Evolutionary conservation across 2,329 filamentous ascomycete species (phyloP).

Genomic region (Cordyceps cicadae): DNA sequence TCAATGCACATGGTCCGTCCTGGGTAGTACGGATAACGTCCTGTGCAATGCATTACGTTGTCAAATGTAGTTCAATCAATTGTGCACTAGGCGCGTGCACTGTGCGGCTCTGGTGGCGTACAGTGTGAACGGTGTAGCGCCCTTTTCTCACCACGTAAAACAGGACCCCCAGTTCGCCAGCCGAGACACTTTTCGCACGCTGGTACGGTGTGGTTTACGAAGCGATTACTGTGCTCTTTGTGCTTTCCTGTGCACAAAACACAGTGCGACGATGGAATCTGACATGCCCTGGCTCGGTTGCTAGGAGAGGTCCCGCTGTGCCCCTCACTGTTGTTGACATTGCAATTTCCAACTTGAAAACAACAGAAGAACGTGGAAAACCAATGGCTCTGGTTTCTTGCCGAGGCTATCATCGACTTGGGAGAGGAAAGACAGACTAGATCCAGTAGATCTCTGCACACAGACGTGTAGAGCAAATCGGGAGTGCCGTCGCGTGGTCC

Average conservation of each 20-base stretch:
- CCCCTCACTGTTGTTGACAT: constrained; percentile 10
- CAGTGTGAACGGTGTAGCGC: background rate
- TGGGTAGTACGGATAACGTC: background rate
- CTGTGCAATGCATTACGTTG: no score
- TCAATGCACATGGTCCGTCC: background rate
- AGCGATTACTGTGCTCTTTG: background rate
- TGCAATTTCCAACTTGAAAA: background rate
- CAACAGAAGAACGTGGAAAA: background rate
- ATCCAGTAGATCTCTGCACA: constrained; percentile 2
- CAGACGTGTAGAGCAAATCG: background rate
- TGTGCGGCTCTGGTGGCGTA: background rate
- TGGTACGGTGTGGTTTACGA: background rate
- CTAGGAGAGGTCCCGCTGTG: constrained; percentile 5
- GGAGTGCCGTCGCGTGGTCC: background rate
- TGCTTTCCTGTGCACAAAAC: background rate
- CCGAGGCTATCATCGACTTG: background rate
- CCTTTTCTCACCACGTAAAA: background rate
- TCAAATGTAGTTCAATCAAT: background rate
- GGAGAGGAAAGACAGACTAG: background rate
- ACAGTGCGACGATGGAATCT: background rate
- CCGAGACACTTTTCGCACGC: background rate
- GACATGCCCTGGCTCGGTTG: constrained; percentile 2
- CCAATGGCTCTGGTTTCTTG: no score
- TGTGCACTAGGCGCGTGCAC: background rate
- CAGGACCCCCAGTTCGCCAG: no score